These are phyloP conservation scores for Dactylella cylindrospora DNA, from an alignment of 2,329 filamentous ascomycete species.

Conservation along the genomic window DNA sequence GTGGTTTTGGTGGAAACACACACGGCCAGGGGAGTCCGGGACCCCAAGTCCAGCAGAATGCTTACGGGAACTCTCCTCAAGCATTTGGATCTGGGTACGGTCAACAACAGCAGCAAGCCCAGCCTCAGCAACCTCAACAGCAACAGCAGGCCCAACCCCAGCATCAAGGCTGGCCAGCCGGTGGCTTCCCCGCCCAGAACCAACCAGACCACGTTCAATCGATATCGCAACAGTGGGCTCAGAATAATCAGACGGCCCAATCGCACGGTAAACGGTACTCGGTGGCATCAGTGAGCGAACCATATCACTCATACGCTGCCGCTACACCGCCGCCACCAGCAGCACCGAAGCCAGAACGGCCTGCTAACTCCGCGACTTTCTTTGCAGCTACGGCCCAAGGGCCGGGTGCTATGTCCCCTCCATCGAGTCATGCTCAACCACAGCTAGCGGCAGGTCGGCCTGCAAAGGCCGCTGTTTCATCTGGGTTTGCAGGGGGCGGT, in stretches of 20 bases:
- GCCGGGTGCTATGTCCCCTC: slow-evolving; percentile 21
- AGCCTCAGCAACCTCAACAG: too few species aligned
- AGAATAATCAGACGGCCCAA: slow-evolving; percentile 36
- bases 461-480: slow-evolving; percentile 20
- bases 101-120: slow-evolving; percentile 21
- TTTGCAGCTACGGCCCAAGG: slow-evolving; percentile 42
- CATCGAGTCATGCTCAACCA: slow-evolving; percentile 24
- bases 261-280: slow-evolving; percentile 33
- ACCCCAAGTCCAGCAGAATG: slow-evolving; percentile 2
- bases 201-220: slow-evolving; percentile 26
- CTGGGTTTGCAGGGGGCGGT: slow-evolving; percentile 37
- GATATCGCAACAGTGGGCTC: slow-evolving; percentile 42
- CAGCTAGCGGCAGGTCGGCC: slow-evolving; percentile 4
- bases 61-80: slow-evolving; percentile 18
- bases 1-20: slow-evolving; percentile 14
- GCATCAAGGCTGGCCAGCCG: slow-evolving; percentile 36
- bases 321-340: slow-evolving; percentile 39
- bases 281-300: slow-evolving; percentile 28
- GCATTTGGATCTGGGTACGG: slow-evolving; percentile 20
- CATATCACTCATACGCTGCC: slow-evolving; percentile 42
- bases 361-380: slow-evolving; percentile 41
- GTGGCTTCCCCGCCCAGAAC: slow-evolving; percentile 11
- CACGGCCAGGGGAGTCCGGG: slow-evolving; percentile 15
- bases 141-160: slow-evolving; percentile 17
- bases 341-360: slow-evolving; percentile 39